Base-by-base conservation (phyloP, 2,329 filamentous ascomycete genomes). In the Sporothrix humicola region DNA sequence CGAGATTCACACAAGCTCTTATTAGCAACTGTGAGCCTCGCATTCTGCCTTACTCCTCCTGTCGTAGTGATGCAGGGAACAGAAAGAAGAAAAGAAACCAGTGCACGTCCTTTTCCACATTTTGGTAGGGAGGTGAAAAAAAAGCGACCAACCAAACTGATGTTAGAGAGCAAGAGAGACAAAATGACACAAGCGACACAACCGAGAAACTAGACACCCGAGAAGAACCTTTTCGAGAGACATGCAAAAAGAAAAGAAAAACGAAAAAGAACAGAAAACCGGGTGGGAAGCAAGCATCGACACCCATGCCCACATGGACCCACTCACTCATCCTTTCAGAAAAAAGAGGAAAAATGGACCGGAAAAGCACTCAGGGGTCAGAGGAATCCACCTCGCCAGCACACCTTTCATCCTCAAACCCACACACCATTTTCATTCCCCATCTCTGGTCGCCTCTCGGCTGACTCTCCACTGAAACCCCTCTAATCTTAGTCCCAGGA, bases 401-500 rank as follows among this genome's bases (percentile, higher is more conserved):
- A 63, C 20, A 37, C 44, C 59, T 71, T 17, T 52, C 50, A 31
- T 66, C 31, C 37, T 72, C 71, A 56, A 72, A 68, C 37, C 71
- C 71, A 72, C 71, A 72, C 71, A 68, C 58, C 71, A 72, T 50
- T 20, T 37, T 44, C 26, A 31, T 69, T 48, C 54, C 52, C 31
- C 17, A 17, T 59, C 54, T 37, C 54, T 48, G 20, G 37, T 56
- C 10, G 20, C 44, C 52, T 31, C 23, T 69, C 54, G 42, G 44
- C 52, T 59, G 54, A 44, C 63, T 69, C 72, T n/a, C 68, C 72
- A 71, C 68, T 50, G 23, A 17, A 37, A 23, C 72, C 69, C 72
- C 69, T 73, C 72, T 37, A 58, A 73, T 73, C 44, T 73, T 59
- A 58, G 48, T 54, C 48, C 65, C 54, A 71, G 56, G 31, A 52